Evolutionary conservation across 73 alveolate genomes (phyloP).

Genomic region (Symbiodinium pilosum): DNA sequence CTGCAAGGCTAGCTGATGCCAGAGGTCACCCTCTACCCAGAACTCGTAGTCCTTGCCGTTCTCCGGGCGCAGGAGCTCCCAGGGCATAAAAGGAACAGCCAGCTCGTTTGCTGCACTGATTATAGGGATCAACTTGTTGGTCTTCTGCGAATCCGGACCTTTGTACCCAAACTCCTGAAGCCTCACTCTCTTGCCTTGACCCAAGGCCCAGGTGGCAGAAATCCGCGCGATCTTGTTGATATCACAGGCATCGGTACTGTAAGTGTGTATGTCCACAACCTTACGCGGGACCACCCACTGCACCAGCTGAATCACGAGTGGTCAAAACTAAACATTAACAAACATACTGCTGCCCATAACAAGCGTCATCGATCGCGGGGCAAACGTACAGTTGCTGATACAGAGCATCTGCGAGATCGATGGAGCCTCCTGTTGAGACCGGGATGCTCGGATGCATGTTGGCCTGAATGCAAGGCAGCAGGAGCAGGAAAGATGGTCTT

Average conservation of each 20-base stretch:
- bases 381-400: conserved; percentile 3
- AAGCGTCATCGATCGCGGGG: background rate
- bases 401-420: background rate
- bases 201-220: background rate
- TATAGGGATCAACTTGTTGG: background rate
- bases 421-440: background rate
- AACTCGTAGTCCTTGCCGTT: background rate
- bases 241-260: background rate
- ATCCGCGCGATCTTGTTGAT: background rate
- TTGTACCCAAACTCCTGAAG: background rate
- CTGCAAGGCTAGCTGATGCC: background rate
- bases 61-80: background rate
- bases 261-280: conserved; percentile 9
- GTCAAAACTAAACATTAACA: too few relatives aligned
- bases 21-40: background rate
- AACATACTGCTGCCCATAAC: too few relatives aligned
- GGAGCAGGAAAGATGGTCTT: too few relatives aligned
- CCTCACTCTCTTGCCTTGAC: conserved; percentile 10
- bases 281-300: background rate
- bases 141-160: background rate
- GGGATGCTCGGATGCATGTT: conserved; percentile 6
- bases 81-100: background rate
- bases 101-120: background rate
- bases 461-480: background rate
- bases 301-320: too few relatives aligned